Conservation (phyloP, 768 basidiomycete genomes). For the Austroboletus festivus region DNA sequence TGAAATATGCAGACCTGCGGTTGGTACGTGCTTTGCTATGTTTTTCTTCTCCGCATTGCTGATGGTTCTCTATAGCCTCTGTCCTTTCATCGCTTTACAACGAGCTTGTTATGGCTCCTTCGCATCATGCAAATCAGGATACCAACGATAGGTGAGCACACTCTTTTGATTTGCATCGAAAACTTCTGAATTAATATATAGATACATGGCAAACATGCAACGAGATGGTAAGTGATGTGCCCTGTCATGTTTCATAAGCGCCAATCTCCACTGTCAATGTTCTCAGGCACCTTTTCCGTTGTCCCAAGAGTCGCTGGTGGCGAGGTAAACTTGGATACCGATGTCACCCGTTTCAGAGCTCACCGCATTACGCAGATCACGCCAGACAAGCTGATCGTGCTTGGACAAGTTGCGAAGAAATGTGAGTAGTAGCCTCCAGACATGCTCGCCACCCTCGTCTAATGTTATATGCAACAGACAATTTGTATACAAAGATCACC, state of each 20-base stretch:
- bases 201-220: constrained; percentile 70
- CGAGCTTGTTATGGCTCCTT: constrained; percentile 59
- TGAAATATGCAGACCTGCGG: constrained; percentile 69
- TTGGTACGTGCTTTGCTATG: constrained; percentile 36
- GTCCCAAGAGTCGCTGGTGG: constrained; percentile 71
- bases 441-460: not conserved
- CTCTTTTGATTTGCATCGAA: not conserved
- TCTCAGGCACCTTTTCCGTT: constrained; percentile 59
- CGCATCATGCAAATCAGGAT: constrained; percentile 67
- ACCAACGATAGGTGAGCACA: constrained; percentile 50
- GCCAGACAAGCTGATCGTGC: constrained; percentile 60
- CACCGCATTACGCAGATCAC: constrained; percentile 36
- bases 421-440: constrained; percentile 35
- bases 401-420: constrained; percentile 65
- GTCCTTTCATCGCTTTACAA: constrained; percentile 55
- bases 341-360: not conserved
- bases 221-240: constrained; percentile 46
- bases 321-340: constrained; percentile 37
- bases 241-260: not conserved
- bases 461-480: constrained; percentile 26
- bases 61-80: constrained; percentile 16
- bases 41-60: not conserved
- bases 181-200: constrained; percentile 12
- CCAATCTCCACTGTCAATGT: not conserved
- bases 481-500: constrained; percentile 62